Percentiles rank a stretch among this genome's conserved stretches.
phyloP scores from a whole-genome alignment of 2,329 filamentous ascomycete genomes.

The Phialophora verrucosa region DNA sequence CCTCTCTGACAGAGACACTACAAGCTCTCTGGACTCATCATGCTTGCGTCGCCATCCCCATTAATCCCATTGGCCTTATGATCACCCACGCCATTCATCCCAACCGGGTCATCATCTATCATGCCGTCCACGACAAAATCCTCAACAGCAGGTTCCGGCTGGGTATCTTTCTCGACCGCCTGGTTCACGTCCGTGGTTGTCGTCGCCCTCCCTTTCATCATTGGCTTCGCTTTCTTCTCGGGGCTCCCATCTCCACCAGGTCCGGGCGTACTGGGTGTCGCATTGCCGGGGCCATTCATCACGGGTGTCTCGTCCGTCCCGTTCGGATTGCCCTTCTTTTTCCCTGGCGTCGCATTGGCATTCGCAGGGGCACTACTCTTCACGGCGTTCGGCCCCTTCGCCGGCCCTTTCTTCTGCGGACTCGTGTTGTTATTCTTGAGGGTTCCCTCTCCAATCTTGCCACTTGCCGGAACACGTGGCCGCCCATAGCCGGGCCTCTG shows the following conservation, averaged over 20 bases:
- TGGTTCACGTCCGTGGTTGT: conserved; percentile 46
- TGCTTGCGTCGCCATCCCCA: conserved; percentile 67
- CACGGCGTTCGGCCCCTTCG: conserved; percentile 17
- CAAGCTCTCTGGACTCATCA: conserved; percentile 81
- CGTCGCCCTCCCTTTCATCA: conserved; percentile 45
- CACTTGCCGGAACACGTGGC: conserved; percentile 53
- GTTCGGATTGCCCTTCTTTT: conserved; percentile 37
- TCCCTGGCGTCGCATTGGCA: conserved; percentile 24
- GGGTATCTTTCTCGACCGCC: not conserved
- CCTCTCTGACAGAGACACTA: not conserved
- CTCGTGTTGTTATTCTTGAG: conserved; percentile 45
- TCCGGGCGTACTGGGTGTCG: conserved; percentile 28
- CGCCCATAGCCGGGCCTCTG: conserved; percentile 65
- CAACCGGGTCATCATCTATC: conserved; percentile 19
- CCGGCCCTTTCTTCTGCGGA: conserved; percentile 50
- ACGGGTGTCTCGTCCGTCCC: conserved; percentile 27
- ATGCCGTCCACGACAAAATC: conserved; percentile 25
- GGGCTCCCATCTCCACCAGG: conserved; percentile 34
- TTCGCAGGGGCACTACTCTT: conserved; percentile 23
- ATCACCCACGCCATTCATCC: conserved; percentile 37
- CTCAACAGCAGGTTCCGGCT: conserved; percentile 34
- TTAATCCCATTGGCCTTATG: conserved; percentile 40
- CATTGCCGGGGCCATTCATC: conserved; percentile 31
- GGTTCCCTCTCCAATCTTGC: conserved; percentile 50
- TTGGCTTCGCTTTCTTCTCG: conserved; percentile 32